phyloP scores from a whole-genome alignment of 257 asterid genomes.

The Lavandula angustifolia region DNA sequence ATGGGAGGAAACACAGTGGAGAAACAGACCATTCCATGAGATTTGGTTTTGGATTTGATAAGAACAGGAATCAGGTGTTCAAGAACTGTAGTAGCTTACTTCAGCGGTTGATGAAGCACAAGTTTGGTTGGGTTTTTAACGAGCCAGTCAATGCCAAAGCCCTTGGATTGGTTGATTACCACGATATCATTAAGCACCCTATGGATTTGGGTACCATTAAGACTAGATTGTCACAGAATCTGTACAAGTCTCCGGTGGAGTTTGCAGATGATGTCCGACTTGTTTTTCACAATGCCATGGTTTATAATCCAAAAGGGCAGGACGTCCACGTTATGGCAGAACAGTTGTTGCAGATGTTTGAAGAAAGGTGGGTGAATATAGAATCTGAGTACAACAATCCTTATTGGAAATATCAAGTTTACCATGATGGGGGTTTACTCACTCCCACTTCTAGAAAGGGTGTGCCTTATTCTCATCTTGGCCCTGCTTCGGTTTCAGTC shows the following conservation, averaged over 20 bases:
- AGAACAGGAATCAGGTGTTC: conserved; percentile 46
- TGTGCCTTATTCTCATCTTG: conserved; percentile 37
- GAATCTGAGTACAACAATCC: conserved; percentile 58
- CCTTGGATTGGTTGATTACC: conserved; percentile 66
- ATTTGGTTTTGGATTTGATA: conserved; percentile 44
- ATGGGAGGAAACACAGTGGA: conserved; percentile 49
- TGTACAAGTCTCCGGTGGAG: conserved; percentile 65
- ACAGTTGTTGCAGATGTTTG: conserved; percentile 56
- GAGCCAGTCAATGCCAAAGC: conserved; percentile 68
- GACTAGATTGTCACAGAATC: conserved; percentile 54
- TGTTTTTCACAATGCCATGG: conserved; percentile 79
- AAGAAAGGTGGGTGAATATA: conserved; percentile 71
- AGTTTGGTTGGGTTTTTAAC: conserved; percentile 77
- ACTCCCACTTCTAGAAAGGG: conserved; percentile 57
- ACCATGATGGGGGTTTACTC: conserved; percentile 55
- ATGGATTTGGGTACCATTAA: conserved; percentile 89
- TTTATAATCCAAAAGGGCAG: conserved; percentile 77
- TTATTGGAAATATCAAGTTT: conserved; percentile 53
- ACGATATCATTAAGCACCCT: conserved; percentile 66
- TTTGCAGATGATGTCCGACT: conserved; percentile 85
- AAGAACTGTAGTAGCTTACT: conserved; percentile 65
- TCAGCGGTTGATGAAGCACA: conserved; percentile 80
- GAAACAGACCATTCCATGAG: conserved; percentile 35
- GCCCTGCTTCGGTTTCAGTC: conserved; percentile 24
- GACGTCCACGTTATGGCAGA: conserved; percentile 84